phyloP scores from a whole-genome alignment of 2,329 filamentous ascomycete species.

The Exophiala alcalophila region DNA sequence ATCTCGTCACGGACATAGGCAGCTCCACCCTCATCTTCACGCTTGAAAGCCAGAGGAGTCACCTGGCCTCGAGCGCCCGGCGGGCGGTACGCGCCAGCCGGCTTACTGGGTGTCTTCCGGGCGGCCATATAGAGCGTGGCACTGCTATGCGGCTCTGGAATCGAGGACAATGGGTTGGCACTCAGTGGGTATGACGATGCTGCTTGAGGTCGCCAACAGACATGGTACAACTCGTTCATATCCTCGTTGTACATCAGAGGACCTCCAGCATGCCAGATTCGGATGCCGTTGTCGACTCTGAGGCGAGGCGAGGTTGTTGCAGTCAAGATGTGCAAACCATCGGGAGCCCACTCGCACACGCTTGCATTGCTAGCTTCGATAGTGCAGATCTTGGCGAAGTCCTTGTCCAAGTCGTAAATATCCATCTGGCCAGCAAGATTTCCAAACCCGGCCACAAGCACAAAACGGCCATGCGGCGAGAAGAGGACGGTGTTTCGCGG shows the following conservation, averaged over 20 bases:
- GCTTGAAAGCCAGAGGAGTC: constrained; percentile 92
- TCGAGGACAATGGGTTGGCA: constrained; percentile 65
- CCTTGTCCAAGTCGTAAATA: constrained; percentile 92
- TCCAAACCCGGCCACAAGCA: constrained; percentile 91
- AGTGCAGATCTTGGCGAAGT: constrained; percentile 86
- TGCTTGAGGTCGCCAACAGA: constrained; percentile 77
- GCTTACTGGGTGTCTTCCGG: constrained; percentile 92
- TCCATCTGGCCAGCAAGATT: constrained; percentile 98
- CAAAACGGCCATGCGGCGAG: constrained; percentile 88
- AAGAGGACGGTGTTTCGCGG: constrained; percentile 95
- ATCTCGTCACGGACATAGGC: constrained; percentile 81
- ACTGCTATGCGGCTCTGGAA: constrained; percentile 77
- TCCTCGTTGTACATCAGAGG: constrained; percentile 93
- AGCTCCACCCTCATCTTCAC: constrained; percentile 92
- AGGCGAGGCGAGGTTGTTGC: constrained; percentile 95
- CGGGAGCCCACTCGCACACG: constrained; percentile 95
- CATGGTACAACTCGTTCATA: constrained; percentile 90
- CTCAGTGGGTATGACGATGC: constrained; percentile 58
- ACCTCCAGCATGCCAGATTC: constrained; percentile 89
- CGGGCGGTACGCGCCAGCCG: constrained; percentile 92
- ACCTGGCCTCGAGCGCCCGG: constrained; percentile 85
- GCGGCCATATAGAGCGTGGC: constrained; percentile 78
- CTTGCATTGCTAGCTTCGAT: constrained; percentile 95
- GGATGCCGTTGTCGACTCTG: constrained; percentile 93
- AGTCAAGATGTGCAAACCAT: constrained; percentile 92